Conservation (phyloP, 441 rosid genomes). For the Gossypium davidsonii region DNA sequence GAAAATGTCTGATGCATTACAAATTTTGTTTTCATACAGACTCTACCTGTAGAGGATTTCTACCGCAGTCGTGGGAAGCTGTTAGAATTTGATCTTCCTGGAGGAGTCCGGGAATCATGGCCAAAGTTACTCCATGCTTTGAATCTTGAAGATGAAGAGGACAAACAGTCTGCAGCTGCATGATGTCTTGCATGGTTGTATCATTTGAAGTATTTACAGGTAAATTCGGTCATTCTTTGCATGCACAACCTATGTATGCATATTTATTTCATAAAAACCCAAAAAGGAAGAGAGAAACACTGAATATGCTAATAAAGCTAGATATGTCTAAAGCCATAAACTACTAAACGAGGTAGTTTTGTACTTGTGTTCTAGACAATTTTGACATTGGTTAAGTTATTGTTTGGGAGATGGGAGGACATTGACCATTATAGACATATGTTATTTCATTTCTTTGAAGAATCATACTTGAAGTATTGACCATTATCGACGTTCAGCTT, state of each 20-base stretch:
- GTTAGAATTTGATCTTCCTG: conserved; percentile 84
- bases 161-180: conserved; percentile 62
- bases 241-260: conserved; percentile 28
- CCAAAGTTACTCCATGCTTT: conserved; percentile 82
- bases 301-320: conserved; percentile 16
- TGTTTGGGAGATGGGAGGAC: background rate
- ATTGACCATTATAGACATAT: background rate
- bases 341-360: conserved; percentile 13
- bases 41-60: conserved; percentile 80
- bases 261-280: conserved; percentile 22
- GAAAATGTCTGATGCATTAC: background rate
- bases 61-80: conserved; percentile 65
- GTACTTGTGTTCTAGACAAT: background rate
- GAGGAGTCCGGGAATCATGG: conserved; percentile 97
- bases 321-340: background rate
- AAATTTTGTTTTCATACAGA: conserved; percentile 41
- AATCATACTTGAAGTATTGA: no score
- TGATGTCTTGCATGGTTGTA: conserved; percentile 25
- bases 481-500: no score
- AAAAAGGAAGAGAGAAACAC: conserved; percentile 4
- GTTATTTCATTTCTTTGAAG: no score
- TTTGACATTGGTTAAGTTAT: background rate
- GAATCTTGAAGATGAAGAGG: conserved; percentile 57
- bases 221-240: conserved; percentile 60
- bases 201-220: conserved; percentile 18